These are phyloP conservation scores for Capsicum baccatum DNA, from an alignment of 257 asterid species.

Conservation along the genomic window DNA sequence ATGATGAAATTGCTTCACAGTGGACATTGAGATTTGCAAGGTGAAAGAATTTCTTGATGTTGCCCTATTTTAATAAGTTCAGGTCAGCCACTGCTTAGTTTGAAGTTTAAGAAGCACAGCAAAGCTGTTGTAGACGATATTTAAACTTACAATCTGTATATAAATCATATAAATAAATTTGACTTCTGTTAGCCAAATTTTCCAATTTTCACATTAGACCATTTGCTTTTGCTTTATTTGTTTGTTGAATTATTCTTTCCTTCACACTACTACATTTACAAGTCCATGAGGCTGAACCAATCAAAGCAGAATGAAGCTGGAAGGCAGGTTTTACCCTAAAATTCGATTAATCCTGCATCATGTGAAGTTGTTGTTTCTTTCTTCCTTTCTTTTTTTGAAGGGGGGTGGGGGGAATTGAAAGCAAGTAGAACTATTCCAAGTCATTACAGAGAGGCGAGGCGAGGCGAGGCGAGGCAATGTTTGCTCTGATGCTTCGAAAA, in stretches of 20 bases:
- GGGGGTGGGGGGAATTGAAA: neutral
- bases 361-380: no score
- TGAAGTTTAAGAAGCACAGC: neutral
- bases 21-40: conserved; percentile 88
- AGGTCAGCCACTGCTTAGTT: conserved; percentile 24
- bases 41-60: conserved; percentile 35
- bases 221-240: neutral
- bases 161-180: neutral
- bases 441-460: neutral
- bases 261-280: neutral
- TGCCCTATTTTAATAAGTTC: neutral
- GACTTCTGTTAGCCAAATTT: neutral
- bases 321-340: neutral
- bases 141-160: neutral
- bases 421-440: neutral
- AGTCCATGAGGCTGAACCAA: neutral
- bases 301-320: neutral
- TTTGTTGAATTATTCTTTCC: neutral
- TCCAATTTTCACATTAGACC: neutral
- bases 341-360: neutral
- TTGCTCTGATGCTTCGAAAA: no score
- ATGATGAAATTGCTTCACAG: conserved; percentile 78
- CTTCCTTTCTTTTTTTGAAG: neutral
- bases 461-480: neutral
- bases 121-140: conserved; percentile 1